Base-by-base conservation (phyloP, 108 stramenopile genomes). In the Tribonema minus region DNA sequence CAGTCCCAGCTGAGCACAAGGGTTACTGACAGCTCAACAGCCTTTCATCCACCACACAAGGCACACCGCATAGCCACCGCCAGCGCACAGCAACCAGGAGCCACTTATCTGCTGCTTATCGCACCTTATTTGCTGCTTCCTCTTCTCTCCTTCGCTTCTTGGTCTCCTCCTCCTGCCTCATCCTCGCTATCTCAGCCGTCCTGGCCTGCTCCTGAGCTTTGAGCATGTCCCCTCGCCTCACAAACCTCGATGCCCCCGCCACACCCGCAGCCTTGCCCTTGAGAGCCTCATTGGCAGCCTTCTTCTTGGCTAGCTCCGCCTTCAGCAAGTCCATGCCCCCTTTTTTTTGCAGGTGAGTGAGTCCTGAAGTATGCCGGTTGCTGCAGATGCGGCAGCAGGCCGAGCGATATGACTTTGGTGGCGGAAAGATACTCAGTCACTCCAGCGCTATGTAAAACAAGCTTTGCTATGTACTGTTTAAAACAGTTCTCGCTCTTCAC, bases 261-360 rank as follows among this genome's bases (percentile, higher is more conserved):
- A 39, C 61, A 3, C 71, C 71, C 38, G 61, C 71, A 23, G 71
- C 71, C 62, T 62, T 72, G 28, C 61, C 61, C 23, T 62, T 61
- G 4, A 72, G 61, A 37, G 61, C 71, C 33, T 60, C 46, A 32
- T 60, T 72, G 9, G 38, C 37, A 28, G 61, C 37, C n/a, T 39
- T 72, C 39, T 72, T 72, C 61, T 61, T 61, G 29, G 61, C 71
- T 28, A 72, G 61, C 37, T 72, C 71, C 23, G 60, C 71, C 71
- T 62, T 72, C 33, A 72, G 71, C 28, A 72, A 61, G 61, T 72
- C 71, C 71, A 72, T 72, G n/a, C n/a, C n/a, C n/a, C n/a, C n/a
- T n/a, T n/a, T n/a, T n/a, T n/a, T n/a, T n/a, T n/a, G n/a, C n/a
- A n/a, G n/a, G n/a, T n/a, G n/a, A n/a, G n/a, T n/a, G n/a, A n/a